Percentiles rank a stretch among this genome's conserved stretches.
phyloP scores from a whole-genome alignment of 495 filamentous ascomycete species.

The Chlorociboria aeruginascens region DNA sequence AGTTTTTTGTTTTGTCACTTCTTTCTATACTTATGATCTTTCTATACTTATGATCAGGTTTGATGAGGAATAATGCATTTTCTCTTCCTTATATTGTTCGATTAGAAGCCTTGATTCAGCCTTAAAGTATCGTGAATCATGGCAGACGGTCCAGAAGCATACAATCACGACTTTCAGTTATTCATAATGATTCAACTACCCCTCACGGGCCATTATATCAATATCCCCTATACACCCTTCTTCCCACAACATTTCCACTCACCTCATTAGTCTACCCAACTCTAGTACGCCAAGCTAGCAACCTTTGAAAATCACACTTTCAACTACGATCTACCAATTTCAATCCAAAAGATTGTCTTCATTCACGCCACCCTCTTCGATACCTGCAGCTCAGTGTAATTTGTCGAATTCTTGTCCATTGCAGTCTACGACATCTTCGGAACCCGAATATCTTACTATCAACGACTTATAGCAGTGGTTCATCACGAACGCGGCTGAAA shows the following conservation, averaged over 20 bases:
- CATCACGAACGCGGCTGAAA: background rate
- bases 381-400: background rate
- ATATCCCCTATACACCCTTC: background rate
- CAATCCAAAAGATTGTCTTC: constrained; percentile 5
- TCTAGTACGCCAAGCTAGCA: constrained; percentile 3
- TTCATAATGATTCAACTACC: background rate
- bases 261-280: background rate
- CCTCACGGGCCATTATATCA: background rate
- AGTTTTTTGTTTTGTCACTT: no score
- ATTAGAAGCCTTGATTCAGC: no score
- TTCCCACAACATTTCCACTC: background rate
- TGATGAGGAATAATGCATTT: no score
- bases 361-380: constrained; percentile 5
- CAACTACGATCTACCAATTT: background rate
- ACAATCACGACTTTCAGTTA: background rate
- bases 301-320: constrained; percentile 2
- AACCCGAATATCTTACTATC: background rate
- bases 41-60: no score
- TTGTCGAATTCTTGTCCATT: constrained; percentile 5
- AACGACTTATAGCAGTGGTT: constrained; percentile 1
- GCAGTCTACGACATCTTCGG: constrained; percentile 3
- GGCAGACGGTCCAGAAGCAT: no score
- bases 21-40: no score
- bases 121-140: no score
- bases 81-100: no score